These are phyloP conservation scores for Synchytrium microbalum DNA, from an alignment of 371 early-diverging fungal species.

Conservation along the genomic window DNA sequence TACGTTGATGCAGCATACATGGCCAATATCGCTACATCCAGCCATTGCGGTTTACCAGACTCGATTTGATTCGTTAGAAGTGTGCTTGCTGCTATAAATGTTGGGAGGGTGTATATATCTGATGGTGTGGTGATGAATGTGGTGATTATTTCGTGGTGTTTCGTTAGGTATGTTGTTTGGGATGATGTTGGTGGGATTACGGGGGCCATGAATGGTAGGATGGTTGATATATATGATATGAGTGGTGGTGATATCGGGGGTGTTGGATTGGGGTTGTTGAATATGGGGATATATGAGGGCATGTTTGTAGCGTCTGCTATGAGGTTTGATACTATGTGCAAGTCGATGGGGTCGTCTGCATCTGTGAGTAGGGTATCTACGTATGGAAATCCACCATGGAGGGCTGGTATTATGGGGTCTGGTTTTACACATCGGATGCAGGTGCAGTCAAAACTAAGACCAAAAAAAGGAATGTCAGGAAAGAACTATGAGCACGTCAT, in stretches of 20 bases:
- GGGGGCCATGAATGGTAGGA: not conserved
- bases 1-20: conserved; percentile 59
- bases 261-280: not conserved
- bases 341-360: not conserved
- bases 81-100: not conserved
- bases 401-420: not conserved
- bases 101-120: not conserved
- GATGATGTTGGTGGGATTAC: not conserved
- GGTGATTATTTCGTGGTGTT: not conserved
- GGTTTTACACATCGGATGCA: not conserved
- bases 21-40: conserved; percentile 35
- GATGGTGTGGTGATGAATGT: not conserved
- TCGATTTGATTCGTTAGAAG: not conserved
- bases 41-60: not conserved
- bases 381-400: not conserved
- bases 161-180: not conserved
- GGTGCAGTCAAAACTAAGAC: not conserved
- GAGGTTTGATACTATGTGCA: not conserved
- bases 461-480: no score
- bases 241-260: not conserved
- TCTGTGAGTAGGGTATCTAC: not conserved
- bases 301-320: not conserved
- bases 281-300: not conserved
- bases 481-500: no score
- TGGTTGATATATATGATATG: not conserved